Conservation (phyloP, 2,329 filamentous ascomycete genomes). For the Helminthosporium solani region DNA sequence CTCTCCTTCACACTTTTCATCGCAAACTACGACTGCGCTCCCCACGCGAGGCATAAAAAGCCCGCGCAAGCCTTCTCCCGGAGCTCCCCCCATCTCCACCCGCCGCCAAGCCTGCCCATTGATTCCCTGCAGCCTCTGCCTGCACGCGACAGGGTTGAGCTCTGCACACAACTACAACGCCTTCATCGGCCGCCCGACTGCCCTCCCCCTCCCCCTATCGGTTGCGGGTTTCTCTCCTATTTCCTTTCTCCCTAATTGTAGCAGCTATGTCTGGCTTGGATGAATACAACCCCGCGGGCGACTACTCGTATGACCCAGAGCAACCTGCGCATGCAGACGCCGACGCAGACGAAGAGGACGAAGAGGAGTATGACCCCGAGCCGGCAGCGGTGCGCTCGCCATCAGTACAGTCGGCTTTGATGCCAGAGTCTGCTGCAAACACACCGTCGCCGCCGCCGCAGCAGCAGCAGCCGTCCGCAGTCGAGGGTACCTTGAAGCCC, state of each 20-base stretch:
- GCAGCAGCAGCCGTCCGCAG: no score
- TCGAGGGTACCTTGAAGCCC: slow-evolving; percentile 26
- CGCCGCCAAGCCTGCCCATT: not conserved
- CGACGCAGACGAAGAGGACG: slow-evolving; percentile 34
- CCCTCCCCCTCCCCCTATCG: slow-evolving; percentile 14
- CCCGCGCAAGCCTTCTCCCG: not conserved
- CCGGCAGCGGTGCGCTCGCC: slow-evolving; percentile 12
- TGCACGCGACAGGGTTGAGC: not conserved
- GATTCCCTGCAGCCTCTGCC: not conserved
- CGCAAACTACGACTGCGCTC: not conserved
- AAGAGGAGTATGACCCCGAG: slow-evolving; percentile 46
- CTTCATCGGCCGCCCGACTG: slow-evolving; percentile 1
- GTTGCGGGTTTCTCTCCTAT: slow-evolving; percentile 10
- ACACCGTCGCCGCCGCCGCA: no score
- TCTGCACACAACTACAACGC: slow-evolving; percentile 12
- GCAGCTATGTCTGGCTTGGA: slow-evolving; percentile 53
- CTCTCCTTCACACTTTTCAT: slow-evolving; percentile 5
- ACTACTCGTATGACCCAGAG: slow-evolving; percentile 44
- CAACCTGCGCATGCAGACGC: slow-evolving; percentile 45
- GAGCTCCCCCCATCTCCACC: not conserved
- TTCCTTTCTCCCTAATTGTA: slow-evolving; percentile 3
- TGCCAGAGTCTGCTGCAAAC: slow-evolving; percentile 31
- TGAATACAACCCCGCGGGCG: slow-evolving; percentile 43
- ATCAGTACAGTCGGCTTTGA: slow-evolving; percentile 30
- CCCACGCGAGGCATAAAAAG: slow-evolving; percentile 6